Conservation (phyloP, 768 basidiomycete species). For the Porpolomopsis calyptriformis region DNA sequence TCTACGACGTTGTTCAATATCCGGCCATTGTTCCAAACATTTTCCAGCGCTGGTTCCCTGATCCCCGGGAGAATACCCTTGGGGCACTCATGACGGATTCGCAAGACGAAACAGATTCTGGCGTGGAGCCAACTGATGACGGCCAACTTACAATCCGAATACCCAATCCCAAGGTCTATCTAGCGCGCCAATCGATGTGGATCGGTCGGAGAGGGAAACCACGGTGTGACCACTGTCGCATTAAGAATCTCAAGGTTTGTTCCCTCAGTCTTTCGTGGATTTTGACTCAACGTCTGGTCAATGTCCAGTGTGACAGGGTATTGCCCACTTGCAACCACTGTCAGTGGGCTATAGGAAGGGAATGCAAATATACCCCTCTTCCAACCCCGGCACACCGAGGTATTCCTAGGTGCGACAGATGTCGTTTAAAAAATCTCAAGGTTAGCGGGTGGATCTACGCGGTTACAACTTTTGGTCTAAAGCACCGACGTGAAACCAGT, state of each 20-base stretch:
- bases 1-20: too few relatives aligned
- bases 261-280: slow-evolving; percentile 3
- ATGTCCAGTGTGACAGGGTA: slow-evolving; percentile 54
- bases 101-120: slow-evolving; percentile 26
- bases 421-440: slow-evolving; percentile 57
- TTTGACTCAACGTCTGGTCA: slow-evolving; percentile 2
- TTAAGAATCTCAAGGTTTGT: slow-evolving; percentile 59
- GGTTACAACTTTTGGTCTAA: not conserved
- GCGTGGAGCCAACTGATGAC: slow-evolving; percentile 35
- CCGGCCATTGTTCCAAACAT: too few relatives aligned
- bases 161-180: slow-evolving; percentile 55
- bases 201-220: slow-evolving; percentile 67
- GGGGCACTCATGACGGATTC: slow-evolving; percentile 12
- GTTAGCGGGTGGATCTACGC: slow-evolving; percentile 24
- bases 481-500: slow-evolving; percentile 30
- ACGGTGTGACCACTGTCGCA: slow-evolving; percentile 62
- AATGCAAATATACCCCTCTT: slow-evolving; percentile 63
- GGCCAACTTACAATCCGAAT: slow-evolving; percentile 52
- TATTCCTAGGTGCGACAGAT: slow-evolving; percentile 64
- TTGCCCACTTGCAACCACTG: slow-evolving; percentile 66
- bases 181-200: slow-evolving; percentile 65
- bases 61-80: too few relatives aligned
- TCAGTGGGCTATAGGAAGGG: slow-evolving; percentile 49
- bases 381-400: slow-evolving; percentile 69
- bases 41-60: too few relatives aligned